A percentile compares a stretch with the other conserved stretches of the same genome.
These are phyloP conservation scores for Pythium phragmitis DNA, from an alignment of 352 stramenopile species.

Conservation along the genomic window DNA sequence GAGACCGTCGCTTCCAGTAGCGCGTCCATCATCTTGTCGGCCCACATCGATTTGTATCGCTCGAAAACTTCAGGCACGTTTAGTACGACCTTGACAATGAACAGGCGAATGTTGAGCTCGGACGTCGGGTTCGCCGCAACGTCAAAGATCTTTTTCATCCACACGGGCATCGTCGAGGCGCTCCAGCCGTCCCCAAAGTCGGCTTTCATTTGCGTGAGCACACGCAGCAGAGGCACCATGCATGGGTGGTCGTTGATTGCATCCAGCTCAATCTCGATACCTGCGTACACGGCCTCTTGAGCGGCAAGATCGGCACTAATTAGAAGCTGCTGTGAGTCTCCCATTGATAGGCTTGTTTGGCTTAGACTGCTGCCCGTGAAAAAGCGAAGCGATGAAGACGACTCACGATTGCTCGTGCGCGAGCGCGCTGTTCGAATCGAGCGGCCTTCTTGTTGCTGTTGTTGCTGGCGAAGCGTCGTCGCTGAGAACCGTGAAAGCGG, in stretches of 20 bases:
- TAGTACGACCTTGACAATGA: conserved; percentile 72
- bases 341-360: conserved; percentile 29
- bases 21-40: conserved; percentile 50
- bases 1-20: conserved; percentile 47
- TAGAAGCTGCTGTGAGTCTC: conserved; percentile 17
- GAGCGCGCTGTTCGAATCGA: conserved; percentile 7
- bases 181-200: conserved; percentile 65
- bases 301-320: conserved; percentile 21
- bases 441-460: conserved; percentile 28
- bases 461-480: conserved; percentile 34
- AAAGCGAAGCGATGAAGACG: conserved; percentile 50
- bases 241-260: conserved; percentile 69
- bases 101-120: conserved; percentile 61
- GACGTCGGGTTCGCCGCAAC: conserved; percentile 41
- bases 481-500: conserved; percentile 53
- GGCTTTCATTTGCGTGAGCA: conserved; percentile 75
- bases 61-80: conserved; percentile 61
- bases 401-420: conserved; percentile 22
- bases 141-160: conserved; percentile 78
- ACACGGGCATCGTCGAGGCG: conserved; percentile 53
- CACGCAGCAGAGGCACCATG: conserved; percentile 68
- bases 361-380: conserved; percentile 79
- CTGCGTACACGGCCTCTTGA: conserved; percentile 32
- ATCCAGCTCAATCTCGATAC: conserved; percentile 75
- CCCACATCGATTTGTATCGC: conserved; percentile 47